These are phyloP conservation scores for Penicillium silybi DNA, from an alignment of 495 filamentous ascomycete genomes.

Conservation along the genomic window DNA sequence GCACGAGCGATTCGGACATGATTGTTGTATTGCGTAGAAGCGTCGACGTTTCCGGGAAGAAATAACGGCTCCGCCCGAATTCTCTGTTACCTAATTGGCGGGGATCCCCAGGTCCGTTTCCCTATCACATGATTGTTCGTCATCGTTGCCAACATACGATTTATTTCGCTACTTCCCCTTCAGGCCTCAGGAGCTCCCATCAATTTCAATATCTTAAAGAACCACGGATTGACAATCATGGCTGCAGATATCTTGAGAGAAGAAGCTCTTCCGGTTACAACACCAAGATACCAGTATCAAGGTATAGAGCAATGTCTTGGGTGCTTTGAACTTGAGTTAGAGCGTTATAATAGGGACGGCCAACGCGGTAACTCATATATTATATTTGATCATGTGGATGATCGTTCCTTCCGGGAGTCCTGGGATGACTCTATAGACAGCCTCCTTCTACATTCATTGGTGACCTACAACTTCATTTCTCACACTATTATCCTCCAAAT, in stretches of 20 bases:
- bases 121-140: not conserved
- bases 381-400: not conserved
- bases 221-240: too few species aligned
- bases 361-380: not conserved
- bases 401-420: not conserved
- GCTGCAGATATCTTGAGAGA: too few species aligned
- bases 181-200: not conserved
- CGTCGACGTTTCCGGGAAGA: conserved; percentile 7
- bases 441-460: not conserved
- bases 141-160: not conserved
- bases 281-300: not conserved
- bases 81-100: conserved; percentile 26
- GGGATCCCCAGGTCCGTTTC: not conserved
- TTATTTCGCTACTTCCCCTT: not conserved
- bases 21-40: conserved; percentile 1
- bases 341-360: not conserved
- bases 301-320: not conserved
- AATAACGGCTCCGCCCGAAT: conserved; percentile 1
- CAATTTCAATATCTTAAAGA: not conserved
- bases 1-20: conserved; percentile 51
- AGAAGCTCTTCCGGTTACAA: not conserved
- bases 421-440: not conserved
- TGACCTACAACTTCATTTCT: not conserved
- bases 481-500: not conserved
- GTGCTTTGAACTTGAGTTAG: not conserved